Evolutionary conservation across 2,329 filamentous ascomycete species (phyloP), one percentile per base, ranked within the genome.

Genomic region (Dactylellina drechsleri): DNA sequence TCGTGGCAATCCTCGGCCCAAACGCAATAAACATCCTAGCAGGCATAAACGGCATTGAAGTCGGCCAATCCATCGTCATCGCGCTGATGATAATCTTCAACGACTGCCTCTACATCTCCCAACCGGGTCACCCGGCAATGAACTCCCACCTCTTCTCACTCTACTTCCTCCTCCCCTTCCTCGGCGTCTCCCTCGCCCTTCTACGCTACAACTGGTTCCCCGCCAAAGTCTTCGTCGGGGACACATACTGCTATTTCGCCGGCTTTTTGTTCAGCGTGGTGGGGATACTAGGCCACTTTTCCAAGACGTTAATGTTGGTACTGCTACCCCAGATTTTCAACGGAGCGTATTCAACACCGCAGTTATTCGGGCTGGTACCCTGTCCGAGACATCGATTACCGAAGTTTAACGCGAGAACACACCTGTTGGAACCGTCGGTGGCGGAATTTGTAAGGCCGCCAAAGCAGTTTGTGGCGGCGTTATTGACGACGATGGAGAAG

Each of bases 21-120:
- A 98, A 99, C 84, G 93, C 92, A 82, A 99, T 99, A 87, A 99
- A 99, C 85, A 99, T 99, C 83, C 85, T 99, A n/a, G 95, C 95
- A 0, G 95, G 95, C n/a, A 92, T 99, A 83, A 99, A 99, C 82
- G 95, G 95, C 66, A 95, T 99, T 81, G 95, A 99, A 82, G 95
- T 98, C 66, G 89, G 91, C 10, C 95, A 99, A 83, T 97, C 93
- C 73, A 85, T 99, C 77, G 91, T 97, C 77, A 92, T 99, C 81
- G 94, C 93, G 26, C 82, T 89, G 62, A 87, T 98, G 59, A 88
- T 99, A 78, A 87, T 90, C 73, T 84, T 92, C 81, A 99, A 99
- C 84, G 95, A 98, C 82, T 85, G 87, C 61, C 86, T 98, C 77
- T 99, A 98, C 83, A 88, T 98, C 58, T 85, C 92, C 74, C 90